Conservation (phyloP, 163 green algal species). For the Chlamydomonas reinhardtii region DNA sequence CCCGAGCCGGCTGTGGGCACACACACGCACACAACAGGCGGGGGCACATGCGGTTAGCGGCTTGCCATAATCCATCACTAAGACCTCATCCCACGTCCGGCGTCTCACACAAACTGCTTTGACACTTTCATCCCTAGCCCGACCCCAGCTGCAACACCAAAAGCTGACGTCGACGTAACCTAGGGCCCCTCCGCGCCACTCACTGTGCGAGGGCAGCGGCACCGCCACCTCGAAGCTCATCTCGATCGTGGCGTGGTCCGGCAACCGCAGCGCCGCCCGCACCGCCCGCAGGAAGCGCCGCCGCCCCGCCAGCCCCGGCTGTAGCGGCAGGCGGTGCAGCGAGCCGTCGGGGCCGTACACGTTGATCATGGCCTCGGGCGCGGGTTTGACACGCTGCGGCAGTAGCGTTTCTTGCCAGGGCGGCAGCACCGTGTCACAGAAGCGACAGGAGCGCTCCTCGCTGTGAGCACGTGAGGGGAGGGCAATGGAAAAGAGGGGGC, state of each 20-base stretch:
- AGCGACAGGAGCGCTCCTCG: slow-evolving; percentile 32
- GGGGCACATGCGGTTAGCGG: background rate
- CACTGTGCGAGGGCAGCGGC: background rate
- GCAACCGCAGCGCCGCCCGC: slow-evolving; percentile 16
- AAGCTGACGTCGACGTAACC: no score
- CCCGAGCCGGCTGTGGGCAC: no score
- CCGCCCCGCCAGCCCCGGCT: slow-evolving; percentile 16
- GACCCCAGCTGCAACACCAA: no score
- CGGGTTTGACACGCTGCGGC: background rate
- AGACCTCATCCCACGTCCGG: background rate
- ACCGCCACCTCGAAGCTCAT: slow-evolving; percentile 33
- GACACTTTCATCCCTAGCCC: no score
- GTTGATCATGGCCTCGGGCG: slow-evolving; percentile 18
- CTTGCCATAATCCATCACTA: no score
- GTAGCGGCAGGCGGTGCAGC: slow-evolving; percentile 15
- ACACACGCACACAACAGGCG: background rate
- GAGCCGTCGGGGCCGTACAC: slow-evolving; percentile 27
- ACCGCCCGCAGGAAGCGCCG: slow-evolving; percentile 22
- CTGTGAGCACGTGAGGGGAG: background rate
- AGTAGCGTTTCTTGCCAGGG: slow-evolving; percentile 32
- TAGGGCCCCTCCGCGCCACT: no score
- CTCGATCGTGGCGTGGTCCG: background rate
- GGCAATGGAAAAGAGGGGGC: background rate
- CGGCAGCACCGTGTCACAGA: slow-evolving; percentile 14
- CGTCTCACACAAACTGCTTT: no score